Conservation (phyloP, 2,329 filamentous ascomycete species). For the Hirsutella rhossiliensis region DNA sequence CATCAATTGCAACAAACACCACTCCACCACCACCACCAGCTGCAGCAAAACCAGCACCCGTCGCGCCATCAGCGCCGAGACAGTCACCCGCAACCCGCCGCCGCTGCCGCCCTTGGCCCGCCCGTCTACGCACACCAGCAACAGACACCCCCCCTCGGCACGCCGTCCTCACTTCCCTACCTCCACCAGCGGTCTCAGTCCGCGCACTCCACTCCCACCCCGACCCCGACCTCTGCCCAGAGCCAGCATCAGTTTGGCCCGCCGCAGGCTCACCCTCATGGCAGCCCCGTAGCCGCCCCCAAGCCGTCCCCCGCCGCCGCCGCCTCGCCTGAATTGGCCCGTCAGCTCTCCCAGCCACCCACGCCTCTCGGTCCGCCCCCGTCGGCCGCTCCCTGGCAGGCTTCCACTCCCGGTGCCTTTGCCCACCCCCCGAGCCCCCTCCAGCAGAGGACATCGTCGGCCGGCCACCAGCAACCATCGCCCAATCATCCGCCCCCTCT, state of each 20-base stretch:
- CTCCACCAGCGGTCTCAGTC: conserved; percentile 43
- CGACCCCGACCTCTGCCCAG: conserved; percentile 51
- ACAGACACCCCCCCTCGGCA: conserved; percentile 36
- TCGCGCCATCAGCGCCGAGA: conserved; percentile 27
- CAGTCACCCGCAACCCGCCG: conserved; percentile 27
- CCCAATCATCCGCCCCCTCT: conserved; percentile 5
- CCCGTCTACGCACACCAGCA: conserved; percentile 29
- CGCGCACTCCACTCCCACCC: conserved; percentile 45
- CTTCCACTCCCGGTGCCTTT: conserved; percentile 25
- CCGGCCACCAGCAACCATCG: conserved; percentile 16
- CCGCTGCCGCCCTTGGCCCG: conserved; percentile 17
- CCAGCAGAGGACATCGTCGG: conserved; percentile 33
- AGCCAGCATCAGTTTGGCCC: conserved; percentile 42
- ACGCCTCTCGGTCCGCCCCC: conserved; percentile 40
- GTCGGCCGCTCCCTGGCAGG: conserved; percentile 28
- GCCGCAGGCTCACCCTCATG: conserved; percentile 38
- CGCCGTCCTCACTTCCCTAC: conserved; percentile 20
- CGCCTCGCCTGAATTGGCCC: conserved; percentile 24
- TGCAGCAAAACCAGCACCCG: neutral
- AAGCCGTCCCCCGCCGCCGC: conserved; percentile 26
- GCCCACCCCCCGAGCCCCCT: conserved; percentile 47
- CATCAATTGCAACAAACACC: conserved; percentile 7
- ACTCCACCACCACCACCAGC: conserved; percentile 6
- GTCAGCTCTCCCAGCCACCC: conserved; percentile 41
- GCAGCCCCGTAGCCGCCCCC: conserved; percentile 28